Evolutionary conservation across 306 rosid genomes (phyloP), one percentile per base, ranked within the genome.

Genomic region (Cicer bijugum): DNA sequence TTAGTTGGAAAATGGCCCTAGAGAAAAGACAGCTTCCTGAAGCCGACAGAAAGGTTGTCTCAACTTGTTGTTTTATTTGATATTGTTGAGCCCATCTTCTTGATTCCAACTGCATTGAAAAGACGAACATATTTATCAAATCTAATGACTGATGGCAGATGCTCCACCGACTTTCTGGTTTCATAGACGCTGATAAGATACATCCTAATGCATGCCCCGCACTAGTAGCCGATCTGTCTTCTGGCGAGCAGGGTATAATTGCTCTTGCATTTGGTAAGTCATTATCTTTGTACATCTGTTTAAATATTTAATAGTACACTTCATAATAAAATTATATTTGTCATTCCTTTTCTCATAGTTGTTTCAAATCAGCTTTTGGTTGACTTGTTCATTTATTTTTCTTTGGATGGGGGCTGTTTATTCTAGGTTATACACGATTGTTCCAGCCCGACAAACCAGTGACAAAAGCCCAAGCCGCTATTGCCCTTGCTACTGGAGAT

Each of bases 191-290:
- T 59, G 96, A 90, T 80, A 95, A 84, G 82, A 86, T 95, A 86
- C 97, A 95, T 78, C 96, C 89, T 64, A 89, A 91, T 87, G 97
- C 99, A 20, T 95, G 97, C 80, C 99, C 99, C 81, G 97, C 99
- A 2, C 84, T 95, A 78, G 96, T 91, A 74, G 97, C 97, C 64
- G 99, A 95, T 74, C 83, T 91, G n/a, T 82, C 93, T 82, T 69
- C 82, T 46, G 96, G 96, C 75, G 99, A 95, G 75, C 99, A 95
- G 47, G 97, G 97, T 67, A 90, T 95, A 84, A 84, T 90, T 72
- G 89, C 96, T 76, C 97, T 95, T 82, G 95, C 97, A 71, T 90
- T 95, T 85, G 99, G 99, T 95, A 50, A 58, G 88, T 82, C 55
- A 1, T 76, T 76, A 47, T 72, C 57, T 71, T 47, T 71, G 6